A percentile compares a stretch with the other conserved stretches of the same genome.
phyloP scores from a whole-genome alignment of 352 stramenopile genomes.

The Globisporangium megalacanthum region DNA sequence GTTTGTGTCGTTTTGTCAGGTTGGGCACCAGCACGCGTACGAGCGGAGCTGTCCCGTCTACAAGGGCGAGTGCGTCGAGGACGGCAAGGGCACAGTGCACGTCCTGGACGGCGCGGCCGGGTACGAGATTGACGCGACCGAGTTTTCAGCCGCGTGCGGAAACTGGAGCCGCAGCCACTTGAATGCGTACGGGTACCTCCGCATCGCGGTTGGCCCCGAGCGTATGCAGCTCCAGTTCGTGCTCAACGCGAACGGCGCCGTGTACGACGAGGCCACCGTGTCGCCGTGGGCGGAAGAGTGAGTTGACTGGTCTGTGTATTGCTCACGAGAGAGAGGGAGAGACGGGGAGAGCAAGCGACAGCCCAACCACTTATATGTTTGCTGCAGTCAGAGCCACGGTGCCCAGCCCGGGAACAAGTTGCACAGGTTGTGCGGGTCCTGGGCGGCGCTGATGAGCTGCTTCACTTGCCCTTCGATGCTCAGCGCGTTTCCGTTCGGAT shows the following conservation, averaged over 20 bases:
- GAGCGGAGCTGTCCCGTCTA: slow-evolving; percentile 81
- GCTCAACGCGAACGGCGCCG: slow-evolving; percentile 56
- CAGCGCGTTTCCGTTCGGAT: slow-evolving; percentile 94
- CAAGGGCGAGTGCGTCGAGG: slow-evolving; percentile 44
- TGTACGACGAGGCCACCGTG: slow-evolving; percentile 55
- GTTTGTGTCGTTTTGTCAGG: slow-evolving; percentile 13
- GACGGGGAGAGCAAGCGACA: too few species aligned
- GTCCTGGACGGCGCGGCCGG: slow-evolving; percentile 75
- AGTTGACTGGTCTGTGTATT: background rate
- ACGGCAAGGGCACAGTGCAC: slow-evolving; percentile 64
- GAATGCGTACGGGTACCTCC: slow-evolving; percentile 67
- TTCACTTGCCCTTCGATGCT: slow-evolving; percentile 98
- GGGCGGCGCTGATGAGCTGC: slow-evolving; percentile 95
- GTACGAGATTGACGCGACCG: slow-evolving; percentile 36
- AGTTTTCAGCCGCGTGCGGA: slow-evolving; percentile 54
- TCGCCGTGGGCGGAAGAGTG: slow-evolving; percentile 17
- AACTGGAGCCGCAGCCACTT: slow-evolving; percentile 62
- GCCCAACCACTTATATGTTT: background rate
- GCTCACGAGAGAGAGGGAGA: too few species aligned
- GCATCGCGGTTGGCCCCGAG: slow-evolving; percentile 29
- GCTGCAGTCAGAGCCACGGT: slow-evolving; percentile 84
- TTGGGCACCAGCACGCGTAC: slow-evolving; percentile 90
- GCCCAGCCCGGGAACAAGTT: slow-evolving; percentile 95
- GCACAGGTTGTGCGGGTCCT: slow-evolving; percentile 95
- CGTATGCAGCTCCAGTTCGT: slow-evolving; percentile 60